Evolutionary conservation across 2,329 filamentous ascomycete genomes (phyloP), one percentile per base, ranked within the genome.

Genomic region (Ophiocordyceps robertsii): DNA sequence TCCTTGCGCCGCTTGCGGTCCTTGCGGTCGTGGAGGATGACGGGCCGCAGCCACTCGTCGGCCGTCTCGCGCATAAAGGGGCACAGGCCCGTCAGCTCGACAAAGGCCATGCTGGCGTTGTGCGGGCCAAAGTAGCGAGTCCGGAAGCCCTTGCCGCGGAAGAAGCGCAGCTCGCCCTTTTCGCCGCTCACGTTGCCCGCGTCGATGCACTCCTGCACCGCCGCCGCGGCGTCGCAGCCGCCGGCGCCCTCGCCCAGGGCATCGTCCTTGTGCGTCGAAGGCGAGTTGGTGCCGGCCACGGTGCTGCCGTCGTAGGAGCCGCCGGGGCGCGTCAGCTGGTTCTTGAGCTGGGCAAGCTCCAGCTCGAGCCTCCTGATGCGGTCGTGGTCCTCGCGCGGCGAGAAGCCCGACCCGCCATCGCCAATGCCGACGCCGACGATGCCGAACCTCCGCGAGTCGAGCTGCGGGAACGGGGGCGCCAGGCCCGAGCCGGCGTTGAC

Each of bases 51-150:
- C 72, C 74, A 77, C 53, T 77, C 72, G 42, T 77, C 72, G 10
- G 74, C 73, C 1, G 73, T 77, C 59, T 78, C 73, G 48, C 69
- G 72, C 75, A 79, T 78, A 45, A 78, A 78, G 13, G 72, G 70
- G 38, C 67, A 72, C 38, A 79, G 63, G 3, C 75, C 74, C 3
- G 70, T 70, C 50, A 74, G 61, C 62, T 77, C 73, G 40, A 70
- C 68, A 51, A 78, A 74, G 11, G 75, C 74, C 59, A 76, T 72
- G 59, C 69, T 77, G 37, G 73, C 72, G 49, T 76, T 78, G 55
- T 77, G 71, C 3, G 73, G 73, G 2, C 75, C 73, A 50, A 72
- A 75, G 53, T 77, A 78, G 47, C 73, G 67, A 3, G 72, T 76
- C 51, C 72, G 72, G 56, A 77, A 77, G 47, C 73, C 72, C 52